These are phyloP conservation scores for Pichia deserticola DNA, from an alignment of 805 yeast genomes.

Conservation along the genomic window DNA sequence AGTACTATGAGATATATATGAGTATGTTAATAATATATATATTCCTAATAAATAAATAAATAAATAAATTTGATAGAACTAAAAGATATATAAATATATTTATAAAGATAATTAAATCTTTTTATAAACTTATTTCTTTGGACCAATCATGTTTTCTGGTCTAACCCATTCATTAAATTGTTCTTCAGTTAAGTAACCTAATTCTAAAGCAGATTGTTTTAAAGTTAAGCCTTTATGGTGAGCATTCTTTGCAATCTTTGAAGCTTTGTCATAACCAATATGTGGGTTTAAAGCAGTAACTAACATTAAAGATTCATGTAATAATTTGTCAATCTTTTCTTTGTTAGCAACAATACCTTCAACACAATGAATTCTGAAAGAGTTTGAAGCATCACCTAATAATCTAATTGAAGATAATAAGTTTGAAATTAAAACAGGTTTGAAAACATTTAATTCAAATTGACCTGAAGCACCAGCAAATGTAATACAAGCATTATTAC, in stretches of 20 bases:
- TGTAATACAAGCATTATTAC: constrained; percentile 91
- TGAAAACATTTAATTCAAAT: constrained; percentile 96
- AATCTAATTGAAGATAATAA: constrained; percentile 81
- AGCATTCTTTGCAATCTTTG: constrained; percentile 97
- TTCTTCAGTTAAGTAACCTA: constrained; percentile 71
- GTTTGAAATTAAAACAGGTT: constrained; percentile 92
- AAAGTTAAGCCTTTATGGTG: constrained; percentile 96
- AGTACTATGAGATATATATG: too few species aligned
- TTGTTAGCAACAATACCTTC: constrained; percentile 88
- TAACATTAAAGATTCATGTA: constrained; percentile 94
- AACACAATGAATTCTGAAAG: constrained; percentile 92
- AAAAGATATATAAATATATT: too few species aligned
- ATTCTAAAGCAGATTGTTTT: constrained; percentile 89
- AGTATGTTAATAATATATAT: too few species aligned
- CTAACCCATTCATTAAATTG: constrained; percentile 96
- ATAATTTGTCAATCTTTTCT: constrained; percentile 76
- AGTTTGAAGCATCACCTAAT: constrained; percentile 79
- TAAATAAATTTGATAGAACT: not conserved
- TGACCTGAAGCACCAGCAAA: constrained; percentile 99
- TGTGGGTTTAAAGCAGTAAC: constrained; percentile 98
- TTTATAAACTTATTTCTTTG: constrained; percentile 34
- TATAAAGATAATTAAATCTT: too few species aligned
- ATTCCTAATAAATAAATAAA: not conserved
- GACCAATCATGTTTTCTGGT: constrained; percentile 98
- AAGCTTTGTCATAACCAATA: constrained; percentile 96